Conservation (phyloP, 2,329 filamentous ascomycete genomes). For the Polychaeton citri region DNA sequence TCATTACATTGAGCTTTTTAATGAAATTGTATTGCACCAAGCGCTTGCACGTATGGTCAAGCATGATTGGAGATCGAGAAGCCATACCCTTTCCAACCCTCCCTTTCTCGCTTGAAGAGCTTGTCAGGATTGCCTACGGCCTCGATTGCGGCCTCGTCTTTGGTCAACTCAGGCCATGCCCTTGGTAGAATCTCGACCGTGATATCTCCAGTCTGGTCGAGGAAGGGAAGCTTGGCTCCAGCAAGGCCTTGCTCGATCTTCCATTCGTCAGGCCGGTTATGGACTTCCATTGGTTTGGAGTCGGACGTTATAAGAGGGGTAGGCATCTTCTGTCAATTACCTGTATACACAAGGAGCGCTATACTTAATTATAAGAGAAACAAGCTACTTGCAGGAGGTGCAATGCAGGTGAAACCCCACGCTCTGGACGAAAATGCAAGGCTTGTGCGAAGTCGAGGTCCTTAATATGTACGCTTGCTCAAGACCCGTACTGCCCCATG, state of each 20-base stretch:
- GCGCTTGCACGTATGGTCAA: too few species aligned
- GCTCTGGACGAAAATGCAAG: too few species aligned
- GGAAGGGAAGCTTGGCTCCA: constrained; percentile 32
- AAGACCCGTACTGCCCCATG: too few species aligned
- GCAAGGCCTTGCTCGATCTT: constrained; percentile 40
- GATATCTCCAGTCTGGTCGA: constrained; percentile 32
- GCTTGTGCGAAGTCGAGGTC: too few species aligned
- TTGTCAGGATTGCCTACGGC: constrained; percentile 26
- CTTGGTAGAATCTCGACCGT: constrained; percentile 19
- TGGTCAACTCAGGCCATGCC: constrained; percentile 20
- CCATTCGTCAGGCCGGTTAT: constrained; percentile 34
- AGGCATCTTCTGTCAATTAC: too few species aligned
- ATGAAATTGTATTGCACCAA: too few species aligned
- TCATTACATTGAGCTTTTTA: constrained; percentile 12
- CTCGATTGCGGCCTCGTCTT: constrained; percentile 29
- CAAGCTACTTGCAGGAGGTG: too few species aligned
- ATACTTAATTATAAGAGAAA: too few species aligned
- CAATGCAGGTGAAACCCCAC: too few species aligned
- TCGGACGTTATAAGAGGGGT: not conserved
- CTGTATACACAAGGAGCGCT: too few species aligned
- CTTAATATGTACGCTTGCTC: too few species aligned
- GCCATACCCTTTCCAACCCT: constrained; percentile 35
- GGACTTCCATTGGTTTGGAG: constrained; percentile 1
- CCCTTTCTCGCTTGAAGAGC: constrained; percentile 31
- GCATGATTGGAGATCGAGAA: too few species aligned